Evolutionary conservation across 176 grass and related monocot genomes (phyloP), one percentile per base, ranked within the genome.

Genomic region (Saccharum officinarum): DNA sequence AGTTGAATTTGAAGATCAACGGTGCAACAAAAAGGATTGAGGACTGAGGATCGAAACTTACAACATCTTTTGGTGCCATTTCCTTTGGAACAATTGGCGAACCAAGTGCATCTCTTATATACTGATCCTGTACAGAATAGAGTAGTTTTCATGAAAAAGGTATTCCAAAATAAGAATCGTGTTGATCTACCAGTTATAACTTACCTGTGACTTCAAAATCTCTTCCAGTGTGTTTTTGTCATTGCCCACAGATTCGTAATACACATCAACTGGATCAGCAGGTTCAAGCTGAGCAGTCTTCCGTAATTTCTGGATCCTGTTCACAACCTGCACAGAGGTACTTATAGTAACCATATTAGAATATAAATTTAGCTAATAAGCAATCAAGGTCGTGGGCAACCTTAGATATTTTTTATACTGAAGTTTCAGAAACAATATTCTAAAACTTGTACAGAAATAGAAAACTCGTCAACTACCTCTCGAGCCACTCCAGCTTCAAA

Each of bases 401-500:
- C 31, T 37, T 59, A 69, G 16, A 25, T 59, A 76, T 80, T 31
- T 79, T 22, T 80, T 38, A 22, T 52, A 75, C 17, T 10, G 3
- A 69, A 66, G 59, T 49, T 46, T 62, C 20, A 71, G 28, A 85
- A 45, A 85, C 40, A 64, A 49, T 85, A 22, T 39, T 47, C 41
- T 31, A 60, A 79, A 73, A 4, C 12, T 67, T 49, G 28, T n/a
- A 55, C 38, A 81, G 20, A 61, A 68, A 73, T 23, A 74, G 73
- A 47, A 31, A 75, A 71, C 71, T 59, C 7, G 65, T 34, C 52
- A 62, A 69, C 64, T 94, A 99, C 97, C 90, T 99, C 97, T 82
- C 97, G 97, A 83, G 94, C 94, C 67, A 99, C 88, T 85, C 97
- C 94, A 75, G 93, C 97, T 91, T 99, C 94, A 23, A 99, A 91